Conservation (phyloP, 78 protist genomes). For the Acrasis kona region DNA sequence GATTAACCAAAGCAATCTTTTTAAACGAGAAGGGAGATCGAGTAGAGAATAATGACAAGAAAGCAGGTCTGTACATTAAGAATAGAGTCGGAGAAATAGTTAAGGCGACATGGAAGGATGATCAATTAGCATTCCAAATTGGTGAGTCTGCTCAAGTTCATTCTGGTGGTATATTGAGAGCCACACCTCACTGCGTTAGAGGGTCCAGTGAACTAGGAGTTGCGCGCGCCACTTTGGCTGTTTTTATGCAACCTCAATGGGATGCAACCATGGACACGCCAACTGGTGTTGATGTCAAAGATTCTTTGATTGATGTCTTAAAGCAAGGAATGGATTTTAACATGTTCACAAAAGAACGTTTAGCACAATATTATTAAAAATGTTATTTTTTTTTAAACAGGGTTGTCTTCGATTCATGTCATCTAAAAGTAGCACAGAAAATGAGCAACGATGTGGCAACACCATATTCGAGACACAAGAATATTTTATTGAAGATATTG, state of each 20-base stretch:
- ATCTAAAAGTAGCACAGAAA: too few relatives aligned
- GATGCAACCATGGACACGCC: not conserved
- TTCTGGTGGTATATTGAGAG: conserved; percentile 40
- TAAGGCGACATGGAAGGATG: not conserved
- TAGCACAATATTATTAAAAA: not conserved
- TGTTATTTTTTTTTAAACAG: too few relatives aligned
- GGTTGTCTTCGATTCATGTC: too few relatives aligned
- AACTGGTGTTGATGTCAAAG: not conserved
- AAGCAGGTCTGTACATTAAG: conserved; percentile 11
- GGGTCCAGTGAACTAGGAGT: conserved; percentile 1
- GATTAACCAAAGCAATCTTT: conserved; percentile 8
- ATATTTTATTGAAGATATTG: too few relatives aligned
- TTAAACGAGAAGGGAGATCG: not conserved
- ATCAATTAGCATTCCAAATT: conserved; percentile 28
- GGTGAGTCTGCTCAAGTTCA: conserved; percentile 43
- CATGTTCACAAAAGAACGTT: not conserved
- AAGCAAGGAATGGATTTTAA: not conserved
- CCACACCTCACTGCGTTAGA: conserved; percentile 41
- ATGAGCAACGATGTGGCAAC: too few relatives aligned
- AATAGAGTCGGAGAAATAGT: conserved; percentile 8
- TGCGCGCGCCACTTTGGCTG: conserved; percentile 30
- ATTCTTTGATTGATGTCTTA: not conserved
- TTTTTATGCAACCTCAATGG: conserved; percentile 38
- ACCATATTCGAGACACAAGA: too few relatives aligned
- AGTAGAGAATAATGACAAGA: not conserved